Evolutionary conservation across 305 asterid species (phyloP), one percentile per base, ranked within the genome.

Genomic region (Fraxinus ornus): DNA sequence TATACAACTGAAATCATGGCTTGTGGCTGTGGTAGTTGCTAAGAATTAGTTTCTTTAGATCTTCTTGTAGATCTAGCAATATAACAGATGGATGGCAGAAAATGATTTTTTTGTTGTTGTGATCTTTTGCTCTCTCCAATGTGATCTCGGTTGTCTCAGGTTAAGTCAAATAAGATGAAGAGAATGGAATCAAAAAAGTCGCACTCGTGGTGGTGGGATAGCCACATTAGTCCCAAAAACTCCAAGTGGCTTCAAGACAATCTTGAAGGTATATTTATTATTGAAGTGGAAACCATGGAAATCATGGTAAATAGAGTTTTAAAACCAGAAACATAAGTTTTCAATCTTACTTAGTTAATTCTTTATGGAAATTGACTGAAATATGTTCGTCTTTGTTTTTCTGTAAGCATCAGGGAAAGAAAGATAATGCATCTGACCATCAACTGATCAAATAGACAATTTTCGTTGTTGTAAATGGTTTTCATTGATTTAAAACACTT

Each of bases 201-300:
- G 68, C 94, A 93, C 86, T 91, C 97, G 5, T 95, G 98, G 98
- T 92, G 95, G 97, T 93, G 98, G 97, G 97, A 94, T 83, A 95
- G 97, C 91, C 99, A 93, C 88, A 79, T 94, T 79, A 92, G 94
- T 90, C 91, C 94, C 77, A 94, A 93, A 86, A 96, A 94, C 91
- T 88, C 91, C 4, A 94, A 85, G 89, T 96, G 98, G 98, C 92
- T 96, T 30, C 97, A 92, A 88, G 99, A 96, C n/a, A 96, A 93
- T 87, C 94, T 96, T 19, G 97, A 96, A 89, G 94, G 99, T 93
- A 82, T 55, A 55, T n/a, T n/a, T 55, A n/a, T 55, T 3, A 55
- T n/a, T 55, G 24, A n/a, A 7, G 8, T 55, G n/a, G 66, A n/a
- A 55, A 55, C n/a, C 66, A 19, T 78, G 79, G 55, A 32, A n/a